Conservation (phyloP, 2,329 filamentous ascomycete species). For the Seiridium unicorne region DNA sequence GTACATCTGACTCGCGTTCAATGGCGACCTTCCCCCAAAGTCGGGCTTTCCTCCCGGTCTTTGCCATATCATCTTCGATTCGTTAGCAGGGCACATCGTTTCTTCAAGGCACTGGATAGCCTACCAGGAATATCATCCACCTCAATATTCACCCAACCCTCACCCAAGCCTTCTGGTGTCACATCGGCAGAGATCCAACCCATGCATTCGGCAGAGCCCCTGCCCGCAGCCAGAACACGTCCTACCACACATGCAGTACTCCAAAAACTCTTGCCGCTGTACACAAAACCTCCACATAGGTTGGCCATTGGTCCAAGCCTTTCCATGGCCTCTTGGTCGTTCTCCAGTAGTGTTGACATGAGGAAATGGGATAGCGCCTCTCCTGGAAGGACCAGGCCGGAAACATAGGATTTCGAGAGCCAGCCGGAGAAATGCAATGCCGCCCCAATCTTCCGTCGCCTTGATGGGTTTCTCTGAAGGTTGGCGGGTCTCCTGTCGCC, state of each 20-base stretch:
- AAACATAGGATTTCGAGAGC: slow-evolving; percentile 68
- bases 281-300: slow-evolving; percentile 64
- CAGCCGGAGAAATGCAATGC: slow-evolving; percentile 60
- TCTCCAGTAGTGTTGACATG: slow-evolving; percentile 65
- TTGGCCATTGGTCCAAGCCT: slow-evolving; percentile 60
- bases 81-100: slow-evolving; percentile 13
- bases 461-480: slow-evolving; percentile 33
- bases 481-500: slow-evolving; percentile 22
- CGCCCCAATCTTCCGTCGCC: slow-evolving; percentile 54
- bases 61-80: slow-evolving; percentile 44
- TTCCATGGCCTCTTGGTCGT: slow-evolving; percentile 58
- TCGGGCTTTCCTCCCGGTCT: slow-evolving; percentile 53
- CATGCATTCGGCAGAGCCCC: slow-evolving; percentile 64
- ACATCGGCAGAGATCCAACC: slow-evolving; percentile 66
- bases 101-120: slow-evolving; percentile 13
- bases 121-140: slow-evolving; percentile 52
- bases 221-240: slow-evolving; percentile 61
- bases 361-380: slow-evolving; percentile 62
- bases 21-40: slow-evolving; percentile 60
- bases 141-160: slow-evolving; percentile 60
- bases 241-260: slow-evolving; percentile 65
- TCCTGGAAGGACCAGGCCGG: slow-evolving; percentile 63
- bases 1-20: slow-evolving; percentile 58
- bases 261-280: slow-evolving; percentile 65
- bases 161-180: slow-evolving; percentile 45